Percentiles rank a stretch among this genome's conserved stretches.
phyloP scores from a whole-genome alignment of 2,329 filamentous ascomycete genomes.

The Fusarium udum region DNA sequence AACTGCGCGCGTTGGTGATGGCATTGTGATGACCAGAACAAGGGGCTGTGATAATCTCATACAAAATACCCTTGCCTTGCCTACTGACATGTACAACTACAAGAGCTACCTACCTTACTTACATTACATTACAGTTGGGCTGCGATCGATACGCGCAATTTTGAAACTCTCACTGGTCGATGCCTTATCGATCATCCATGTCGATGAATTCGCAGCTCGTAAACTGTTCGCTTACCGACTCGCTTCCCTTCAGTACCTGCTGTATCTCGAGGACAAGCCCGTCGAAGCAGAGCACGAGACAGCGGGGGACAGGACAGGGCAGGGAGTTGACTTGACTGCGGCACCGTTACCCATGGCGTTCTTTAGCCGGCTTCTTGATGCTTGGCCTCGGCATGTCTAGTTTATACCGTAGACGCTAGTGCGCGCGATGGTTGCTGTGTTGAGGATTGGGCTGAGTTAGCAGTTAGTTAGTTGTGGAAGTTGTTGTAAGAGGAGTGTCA shows the following conservation, averaged over 20 bases:
- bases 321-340: conserved; percentile 1
- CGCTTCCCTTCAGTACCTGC: background rate
- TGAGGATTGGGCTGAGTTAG: background rate
- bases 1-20: conserved; percentile 27
- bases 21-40: conserved; percentile 23
- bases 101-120: background rate
- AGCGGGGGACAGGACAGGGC: conserved; percentile 5
- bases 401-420: conserved; percentile 26
- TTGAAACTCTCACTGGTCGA: conserved; percentile 23
- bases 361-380: conserved; percentile 29
- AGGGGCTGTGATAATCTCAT: conserved; percentile 5
- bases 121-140: conserved; percentile 20
- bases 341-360: conserved; percentile 34
- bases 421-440: background rate
- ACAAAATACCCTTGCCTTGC: background rate
- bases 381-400: conserved; percentile 37
- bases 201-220: background rate
- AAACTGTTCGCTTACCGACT: conserved; percentile 17
- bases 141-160: conserved; percentile 8
- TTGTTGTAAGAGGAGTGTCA: conserved; percentile 1
- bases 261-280: background rate
- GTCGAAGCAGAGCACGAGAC: conserved; percentile 15
- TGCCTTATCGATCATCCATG: conserved; percentile 26
- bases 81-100: background rate
- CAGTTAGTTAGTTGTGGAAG: background rate